Base-by-base conservation (phyloP, 257 asterid genomes). In the Rubia yunnanensis region DNA sequence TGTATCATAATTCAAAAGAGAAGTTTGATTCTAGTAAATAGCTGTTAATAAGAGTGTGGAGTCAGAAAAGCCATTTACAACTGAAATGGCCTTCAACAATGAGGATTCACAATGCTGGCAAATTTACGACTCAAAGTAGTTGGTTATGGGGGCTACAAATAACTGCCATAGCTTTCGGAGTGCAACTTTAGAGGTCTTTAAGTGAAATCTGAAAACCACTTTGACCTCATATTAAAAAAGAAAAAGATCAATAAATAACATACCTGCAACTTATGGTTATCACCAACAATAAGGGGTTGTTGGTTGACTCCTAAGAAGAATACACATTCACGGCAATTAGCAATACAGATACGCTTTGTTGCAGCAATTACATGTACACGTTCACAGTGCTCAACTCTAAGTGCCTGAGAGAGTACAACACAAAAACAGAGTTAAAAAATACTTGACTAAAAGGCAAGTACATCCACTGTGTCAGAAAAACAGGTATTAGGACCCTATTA, bases 201-300 rank as follows among this genome's bases (percentile, higher is more conserved):
- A 14, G 7, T 44, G 52, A 44, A 11, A 39, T 11, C 48, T 39
- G 48, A 39, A 39, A 17, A 44, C 17, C 20, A 44, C 52, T 14
- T 44, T 38, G 44, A 41, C 49, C 49, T 41, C 49, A 41, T 11
- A 41, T 41, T 14, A 1, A 44, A 14, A 17, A 6, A 20, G n/a
- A 11, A 39, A 38, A 39, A 3, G 48, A 13, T 39, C 17, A 39
- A n/a, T 49, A 36, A 20, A 22, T 32, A 23, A 30, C 82, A 26
- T 10, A 84, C 98, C 96, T 89, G 97, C 82, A 92, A 79, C 74
- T 92, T 92, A 77, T 92, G 98, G 80, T 92, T 92, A 80, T 92
- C 98, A 41, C 98, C 98, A 79, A 92, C 92, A 81, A 91, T 75
- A 68, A 91, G 95, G 49, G 96, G 98, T 73, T 77, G 83, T 72